These are phyloP conservation scores for Fomes fomentarius DNA, from an alignment of 1,284 basidiomycete species.

Conservation along the genomic window DNA sequence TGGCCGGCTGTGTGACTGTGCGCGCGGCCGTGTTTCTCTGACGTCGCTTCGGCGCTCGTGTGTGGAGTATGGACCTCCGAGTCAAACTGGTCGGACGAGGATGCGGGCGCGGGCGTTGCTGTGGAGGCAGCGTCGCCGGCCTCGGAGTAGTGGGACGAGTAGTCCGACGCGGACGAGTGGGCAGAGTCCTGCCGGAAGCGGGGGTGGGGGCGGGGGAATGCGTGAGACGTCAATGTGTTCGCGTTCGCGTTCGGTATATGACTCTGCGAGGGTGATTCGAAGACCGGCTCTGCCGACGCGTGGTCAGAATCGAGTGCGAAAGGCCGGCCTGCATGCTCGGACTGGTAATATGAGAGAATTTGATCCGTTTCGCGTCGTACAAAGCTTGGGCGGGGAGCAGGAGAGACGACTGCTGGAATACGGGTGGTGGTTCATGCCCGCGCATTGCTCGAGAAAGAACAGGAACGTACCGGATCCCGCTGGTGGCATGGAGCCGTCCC, in stretches of 20 bases:
- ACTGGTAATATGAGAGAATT: constrained; percentile 39
- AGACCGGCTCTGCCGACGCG: constrained; percentile 23
- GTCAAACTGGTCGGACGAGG: constrained; percentile 19
- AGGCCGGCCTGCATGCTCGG: constrained; percentile 34
- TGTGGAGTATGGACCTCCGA: constrained; percentile 20
- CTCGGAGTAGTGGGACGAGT: constrained; percentile 52
- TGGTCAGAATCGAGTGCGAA: constrained; percentile 10
- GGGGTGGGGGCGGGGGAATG: no score
- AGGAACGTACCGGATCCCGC: constrained; percentile 13
- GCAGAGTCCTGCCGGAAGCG: constrained; percentile 13
- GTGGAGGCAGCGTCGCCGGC: constrained; percentile 27
- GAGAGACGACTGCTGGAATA: constrained; percentile 17
- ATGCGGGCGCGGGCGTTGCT: not conserved
- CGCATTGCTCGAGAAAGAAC: not conserved
- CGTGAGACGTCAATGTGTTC: no score
- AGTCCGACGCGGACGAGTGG: constrained; percentile 24
- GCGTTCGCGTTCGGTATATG: no score
- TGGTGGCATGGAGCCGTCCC: not conserved
- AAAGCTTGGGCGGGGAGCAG: constrained; percentile 29
- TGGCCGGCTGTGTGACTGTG: constrained; percentile 23
- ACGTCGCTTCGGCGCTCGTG: constrained; percentile 22
- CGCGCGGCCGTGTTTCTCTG: constrained; percentile 3
- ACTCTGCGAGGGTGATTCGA: constrained; percentile 7
- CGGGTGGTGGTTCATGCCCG: constrained; percentile 2
- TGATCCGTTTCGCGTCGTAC: constrained; percentile 35